These are phyloP conservation scores for Dendrobium officinale DNA, from an alignment of 106 monocot genomes.

Conservation along the genomic window DNA sequence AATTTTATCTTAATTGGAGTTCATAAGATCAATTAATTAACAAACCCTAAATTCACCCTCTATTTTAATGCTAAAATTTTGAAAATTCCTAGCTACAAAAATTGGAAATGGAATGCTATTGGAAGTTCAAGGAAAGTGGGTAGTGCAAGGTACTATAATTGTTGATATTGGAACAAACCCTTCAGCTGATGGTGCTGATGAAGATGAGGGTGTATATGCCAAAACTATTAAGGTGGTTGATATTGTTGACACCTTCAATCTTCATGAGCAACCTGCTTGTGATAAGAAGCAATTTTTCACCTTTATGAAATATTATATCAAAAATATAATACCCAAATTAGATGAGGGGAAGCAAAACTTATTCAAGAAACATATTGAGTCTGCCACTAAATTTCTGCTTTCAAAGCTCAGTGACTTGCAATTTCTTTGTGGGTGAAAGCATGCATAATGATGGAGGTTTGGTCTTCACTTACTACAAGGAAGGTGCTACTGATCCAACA, in stretches of 20 bases:
- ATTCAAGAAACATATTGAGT: conserved; percentile 72
- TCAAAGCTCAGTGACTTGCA: conserved; percentile 76
- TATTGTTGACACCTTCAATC: neutral
- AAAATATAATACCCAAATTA: conserved; percentile 42
- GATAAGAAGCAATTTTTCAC: conserved; percentile 79
- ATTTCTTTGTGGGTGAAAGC: conserved; percentile 36
- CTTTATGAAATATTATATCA: conserved; percentile 65
- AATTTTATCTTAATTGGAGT: too few species aligned
- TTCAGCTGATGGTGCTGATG: too few species aligned
- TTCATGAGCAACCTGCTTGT: conserved; percentile 73
- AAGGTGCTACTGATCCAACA: conserved; percentile 62
- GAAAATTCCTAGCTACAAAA: too few species aligned
- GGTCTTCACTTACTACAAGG: conserved; percentile 61
- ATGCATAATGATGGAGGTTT: conserved; percentile 42
- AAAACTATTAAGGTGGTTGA: too few species aligned
- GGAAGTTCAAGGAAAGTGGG: too few species aligned
- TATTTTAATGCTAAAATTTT: too few species aligned
- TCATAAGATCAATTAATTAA: too few species aligned
- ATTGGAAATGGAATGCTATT: too few species aligned
- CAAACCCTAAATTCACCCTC: too few species aligned
- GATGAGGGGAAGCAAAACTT: conserved; percentile 40
- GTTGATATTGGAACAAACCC: too few species aligned
- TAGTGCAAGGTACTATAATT: too few species aligned
- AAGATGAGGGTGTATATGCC: too few species aligned
- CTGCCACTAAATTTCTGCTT: conserved; percentile 70